A percentile compares a stretch with the other conserved stretches of the same genome.
Evolutionary conservation across 495 filamentous ascomycete genomes (phyloP).

Genomic region (Thozetella sp.): DNA sequence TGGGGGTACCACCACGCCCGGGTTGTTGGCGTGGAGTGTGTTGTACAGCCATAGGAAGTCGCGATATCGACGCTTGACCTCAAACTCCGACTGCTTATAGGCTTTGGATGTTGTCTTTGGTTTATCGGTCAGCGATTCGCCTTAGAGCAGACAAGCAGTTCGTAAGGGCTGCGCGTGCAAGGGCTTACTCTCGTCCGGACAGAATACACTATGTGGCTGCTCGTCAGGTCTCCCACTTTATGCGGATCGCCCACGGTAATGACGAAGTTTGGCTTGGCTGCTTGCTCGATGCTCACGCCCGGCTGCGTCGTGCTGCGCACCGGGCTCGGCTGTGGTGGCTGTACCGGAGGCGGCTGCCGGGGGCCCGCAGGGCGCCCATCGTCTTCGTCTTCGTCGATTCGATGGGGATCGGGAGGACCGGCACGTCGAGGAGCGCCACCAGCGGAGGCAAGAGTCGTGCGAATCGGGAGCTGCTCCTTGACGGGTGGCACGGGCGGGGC

Average conservation of each 20-base stretch:
- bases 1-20: slow-evolving; percentile 92
- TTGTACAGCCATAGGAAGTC: slow-evolving; percentile 99
- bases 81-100: slow-evolving; percentile 87
- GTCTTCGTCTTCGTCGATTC: slow-evolving; percentile 70
- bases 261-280: slow-evolving; percentile 87
- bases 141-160: neutral
- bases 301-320: slow-evolving; percentile 69
- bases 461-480: slow-evolving; percentile 73
- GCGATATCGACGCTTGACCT: slow-evolving; percentile 88
- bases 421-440: slow-evolving; percentile 44
- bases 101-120: slow-evolving; percentile 89
- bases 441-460: slow-evolving; percentile 47
- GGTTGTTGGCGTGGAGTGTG: slow-evolving; percentile 89
- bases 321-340: slow-evolving; percentile 56
- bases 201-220: slow-evolving; percentile 95
- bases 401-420: slow-evolving; percentile 43
- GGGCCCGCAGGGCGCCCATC: slow-evolving; percentile 44
- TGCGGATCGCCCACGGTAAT: slow-evolving; percentile 95
- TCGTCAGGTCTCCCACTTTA: slow-evolving; percentile 95
- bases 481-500: slow-evolving; percentile 81
- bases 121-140: slow-evolving; percentile 3
- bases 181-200: slow-evolving; percentile 82
- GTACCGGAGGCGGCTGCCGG: slow-evolving; percentile 74
- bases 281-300: slow-evolving; percentile 85
- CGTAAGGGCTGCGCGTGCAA: neutral